Base-by-base conservation (phyloP, 164 flowering plant genomes). In the Kingdonia uniflora region DNA sequence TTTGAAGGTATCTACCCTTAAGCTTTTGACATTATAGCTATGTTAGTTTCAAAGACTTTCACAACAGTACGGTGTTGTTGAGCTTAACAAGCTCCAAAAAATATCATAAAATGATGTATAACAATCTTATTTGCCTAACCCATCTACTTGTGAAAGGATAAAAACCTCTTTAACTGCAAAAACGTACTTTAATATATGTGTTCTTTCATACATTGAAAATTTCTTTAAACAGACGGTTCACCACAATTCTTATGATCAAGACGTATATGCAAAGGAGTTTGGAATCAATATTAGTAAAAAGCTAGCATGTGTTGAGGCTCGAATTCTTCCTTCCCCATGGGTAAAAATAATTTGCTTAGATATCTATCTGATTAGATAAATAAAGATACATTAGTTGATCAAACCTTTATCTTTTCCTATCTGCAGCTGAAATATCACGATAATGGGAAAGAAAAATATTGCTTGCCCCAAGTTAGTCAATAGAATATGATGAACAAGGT, bases 401-500 rank as follows among this genome's bases (percentile, higher is more conserved):
- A 14, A 19, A n/a, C 1, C 11, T 42, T 55, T 6, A 38, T 61
- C 20, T 15, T 6, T 33, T 43, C 11, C 44, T 63, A 14, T 47
- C 19, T 68, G 47, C 79, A 85, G 88, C 74, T 85, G 49, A 85
- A 85, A 66, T 85, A 85, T 69, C 81, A 82, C 68, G 88, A 85
- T 47, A 70, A 74, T 46, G 88, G 88, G 47, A 85, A 78, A 56
- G 94, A 85, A 59, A 85, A 82, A 64, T 81, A 85, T 65, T 85
- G 86, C 51, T 67, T 85, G 65, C 94, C 94, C 5, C 94, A 82
- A 58, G 88, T 82, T 63, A 88, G 94, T 60, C 94, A 85, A 59
- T 85, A 88, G 94, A 85, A 85, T 65, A 85, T 85, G 94, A 77
- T 75, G 88, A 82, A 85, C 72, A 85, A 85, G 86, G 94, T 80